These are phyloP conservation scores for Chalciporus chontae DNA, from an alignment of 768 basidiomycete genomes.

Conservation along the genomic window DNA sequence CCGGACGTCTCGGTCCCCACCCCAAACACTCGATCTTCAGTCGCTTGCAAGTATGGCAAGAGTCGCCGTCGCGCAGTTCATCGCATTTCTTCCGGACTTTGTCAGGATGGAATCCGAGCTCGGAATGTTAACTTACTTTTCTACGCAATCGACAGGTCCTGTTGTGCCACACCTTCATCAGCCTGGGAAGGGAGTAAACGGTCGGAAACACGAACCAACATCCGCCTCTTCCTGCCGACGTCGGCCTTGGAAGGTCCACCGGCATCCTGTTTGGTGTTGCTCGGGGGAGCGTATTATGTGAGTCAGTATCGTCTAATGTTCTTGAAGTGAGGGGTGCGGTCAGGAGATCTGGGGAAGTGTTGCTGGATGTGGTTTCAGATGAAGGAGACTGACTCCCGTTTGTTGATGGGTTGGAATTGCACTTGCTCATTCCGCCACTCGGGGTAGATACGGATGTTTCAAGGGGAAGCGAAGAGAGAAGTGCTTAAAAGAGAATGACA, in stretches of 20 bases:
- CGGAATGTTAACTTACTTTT: conserved; percentile 49
- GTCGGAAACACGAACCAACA: conserved; percentile 59
- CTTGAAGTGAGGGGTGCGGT: conserved; percentile 34
- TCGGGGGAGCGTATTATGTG: conserved; percentile 21
- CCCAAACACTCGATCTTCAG: conserved; percentile 80
- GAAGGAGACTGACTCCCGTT: conserved; percentile 49
- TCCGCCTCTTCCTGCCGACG: conserved; percentile 64
- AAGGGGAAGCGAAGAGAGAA: conserved; percentile 22
- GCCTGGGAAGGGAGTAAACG: not conserved
- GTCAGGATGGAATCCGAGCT: not conserved
- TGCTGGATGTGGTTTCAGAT: conserved; percentile 40
- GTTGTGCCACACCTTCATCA: conserved; percentile 4
- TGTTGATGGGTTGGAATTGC: conserved; percentile 42
- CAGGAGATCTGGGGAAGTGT: conserved; percentile 44
- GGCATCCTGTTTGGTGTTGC: conserved; percentile 47
- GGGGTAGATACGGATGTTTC: conserved; percentile 16
- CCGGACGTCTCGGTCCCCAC: conserved; percentile 82
- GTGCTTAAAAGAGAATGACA: conserved; percentile 24
- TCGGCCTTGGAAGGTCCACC: conserved; percentile 49
- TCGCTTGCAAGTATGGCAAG: conserved; percentile 78
- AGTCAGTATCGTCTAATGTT: conserved; percentile 33
- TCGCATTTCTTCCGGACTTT: conserved; percentile 70
- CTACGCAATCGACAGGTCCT: conserved; percentile 84
- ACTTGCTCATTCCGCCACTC: conserved; percentile 43
- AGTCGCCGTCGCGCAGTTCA: conserved; percentile 76